phyloP scores from a whole-genome alignment of 2,329 filamentous ascomycete genomes.

The Colletotrichum navitas region DNA sequence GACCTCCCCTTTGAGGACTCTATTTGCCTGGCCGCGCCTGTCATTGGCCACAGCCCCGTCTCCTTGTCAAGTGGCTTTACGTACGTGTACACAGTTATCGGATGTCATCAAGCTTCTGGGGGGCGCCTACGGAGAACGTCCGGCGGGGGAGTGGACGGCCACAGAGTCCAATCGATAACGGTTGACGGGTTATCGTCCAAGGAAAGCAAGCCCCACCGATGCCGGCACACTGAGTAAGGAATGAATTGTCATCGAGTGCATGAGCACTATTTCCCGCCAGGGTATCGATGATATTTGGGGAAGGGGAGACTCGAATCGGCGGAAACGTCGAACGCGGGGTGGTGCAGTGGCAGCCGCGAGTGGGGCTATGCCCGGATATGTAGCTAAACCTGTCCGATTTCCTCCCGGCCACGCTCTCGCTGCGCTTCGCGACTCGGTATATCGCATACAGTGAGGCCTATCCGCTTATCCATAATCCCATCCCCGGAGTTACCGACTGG shows the following conservation, averaged over 20 bases:
- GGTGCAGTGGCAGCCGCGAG: slow-evolving; percentile 26
- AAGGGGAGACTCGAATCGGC: not conserved
- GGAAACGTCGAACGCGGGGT: slow-evolving; percentile 7
- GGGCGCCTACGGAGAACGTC: slow-evolving; percentile 27
- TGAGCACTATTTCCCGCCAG: slow-evolving; percentile 8
- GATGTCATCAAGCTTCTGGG: not conserved
- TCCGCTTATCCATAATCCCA: not conserved
- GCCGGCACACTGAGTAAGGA: slow-evolving; percentile 18
- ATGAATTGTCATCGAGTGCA: slow-evolving; percentile 33
- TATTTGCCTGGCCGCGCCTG: not conserved
- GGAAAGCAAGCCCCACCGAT: not conserved
- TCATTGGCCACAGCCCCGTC: slow-evolving; percentile 21
- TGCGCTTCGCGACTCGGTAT: not conserved
- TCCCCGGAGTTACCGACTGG: not conserved
- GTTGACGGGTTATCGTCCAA: not conserved
- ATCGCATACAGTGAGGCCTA: slow-evolving; percentile 3
- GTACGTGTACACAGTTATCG: slow-evolving; percentile 19
- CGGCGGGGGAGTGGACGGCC: not conserved
- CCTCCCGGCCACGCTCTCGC: not conserved
- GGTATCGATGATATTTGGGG: slow-evolving; percentile 4
- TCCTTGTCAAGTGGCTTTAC: slow-evolving; percentile 3
- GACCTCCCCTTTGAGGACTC: not conserved
- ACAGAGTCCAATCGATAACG: not conserved
- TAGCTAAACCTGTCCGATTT: slow-evolving; percentile 30
- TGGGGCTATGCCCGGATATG: slow-evolving; percentile 23